Evolutionary conservation across 305 asterid genomes (phyloP).

Genomic region (Coffea humblotiana): DNA sequence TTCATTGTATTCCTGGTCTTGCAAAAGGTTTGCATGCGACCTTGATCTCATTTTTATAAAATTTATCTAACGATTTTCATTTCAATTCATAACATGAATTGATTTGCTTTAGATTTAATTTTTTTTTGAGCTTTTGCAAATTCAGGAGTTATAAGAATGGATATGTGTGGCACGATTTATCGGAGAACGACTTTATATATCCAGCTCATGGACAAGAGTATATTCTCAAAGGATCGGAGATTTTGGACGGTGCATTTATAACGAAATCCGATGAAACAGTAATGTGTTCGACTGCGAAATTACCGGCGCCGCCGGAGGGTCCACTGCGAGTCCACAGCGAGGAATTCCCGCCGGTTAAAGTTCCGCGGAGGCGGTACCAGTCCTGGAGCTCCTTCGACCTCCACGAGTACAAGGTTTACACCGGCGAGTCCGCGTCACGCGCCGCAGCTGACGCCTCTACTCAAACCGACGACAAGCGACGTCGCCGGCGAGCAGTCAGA

Average conservation of each 20-base stretch:
- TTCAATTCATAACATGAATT: too few relatives aligned
- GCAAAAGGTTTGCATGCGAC: constrained; percentile 49
- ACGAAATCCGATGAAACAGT: constrained; percentile 28
- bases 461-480: constrained; percentile 67
- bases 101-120: not conserved
- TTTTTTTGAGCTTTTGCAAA: not conserved
- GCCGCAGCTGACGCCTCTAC: constrained; percentile 73
- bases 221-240: constrained; percentile 85
- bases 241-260: constrained; percentile 27
- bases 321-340: constrained; percentile 18
- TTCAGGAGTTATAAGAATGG: constrained; percentile 54
- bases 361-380: constrained; percentile 61
- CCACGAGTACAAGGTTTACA: constrained; percentile 71
- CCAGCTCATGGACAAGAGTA: constrained; percentile 78
- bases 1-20: constrained; percentile 78
- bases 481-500: constrained; percentile 45
- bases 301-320: constrained; percentile 19
- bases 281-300: constrained; percentile 12
- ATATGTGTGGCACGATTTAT: constrained; percentile 89
- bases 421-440: constrained; percentile 32
- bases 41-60: not conserved
- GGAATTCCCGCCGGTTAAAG: constrained; percentile 24
- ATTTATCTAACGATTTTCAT: not conserved
- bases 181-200: constrained; percentile 70
- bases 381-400: constrained; percentile 79